Conservation (phyloP, 2,329 filamentous ascomycete species). For the Aspergillus novofumigatus region DNA sequence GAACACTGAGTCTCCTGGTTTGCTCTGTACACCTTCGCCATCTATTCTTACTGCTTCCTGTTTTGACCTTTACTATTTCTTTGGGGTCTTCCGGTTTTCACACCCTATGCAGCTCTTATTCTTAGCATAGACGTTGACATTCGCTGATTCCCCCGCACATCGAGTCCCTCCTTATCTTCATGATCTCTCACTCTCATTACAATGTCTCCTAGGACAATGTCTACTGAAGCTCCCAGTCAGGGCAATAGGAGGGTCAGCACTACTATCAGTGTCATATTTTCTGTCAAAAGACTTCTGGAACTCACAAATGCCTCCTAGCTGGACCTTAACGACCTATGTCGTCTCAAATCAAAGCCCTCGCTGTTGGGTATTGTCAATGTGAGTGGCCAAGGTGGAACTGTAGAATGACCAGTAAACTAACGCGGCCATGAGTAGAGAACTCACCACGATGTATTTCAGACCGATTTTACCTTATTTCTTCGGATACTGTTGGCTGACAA, state of each 20-base stretch:
- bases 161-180: background rate
- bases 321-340: slow-evolving; percentile 17
- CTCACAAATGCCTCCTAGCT: slow-evolving; percentile 9
- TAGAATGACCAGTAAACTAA: background rate
- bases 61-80: background rate
- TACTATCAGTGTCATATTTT: background rate
- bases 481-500: slow-evolving; percentile 1
- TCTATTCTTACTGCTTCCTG: background rate
- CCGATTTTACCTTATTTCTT: background rate
- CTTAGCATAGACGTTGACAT: background rate
- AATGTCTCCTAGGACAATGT: background rate
- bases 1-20: background rate
- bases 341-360: slow-evolving; percentile 16
- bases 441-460: slow-evolving; percentile 11
- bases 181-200: background rate
- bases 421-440: slow-evolving; percentile 8
- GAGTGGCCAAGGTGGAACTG: slow-evolving; percentile 3
- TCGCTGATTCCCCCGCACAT: background rate
- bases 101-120: background rate
- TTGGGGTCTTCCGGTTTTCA: background rate
- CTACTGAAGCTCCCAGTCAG: background rate
- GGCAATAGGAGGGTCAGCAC: background rate
- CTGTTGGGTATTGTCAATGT: slow-evolving; percentile 17
- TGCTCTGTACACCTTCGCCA: background rate
- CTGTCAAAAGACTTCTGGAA: background rate